Base-by-base conservation (phyloP, 2,329 filamentous ascomycete genomes). In the Claviceps quebecensis region DNA sequence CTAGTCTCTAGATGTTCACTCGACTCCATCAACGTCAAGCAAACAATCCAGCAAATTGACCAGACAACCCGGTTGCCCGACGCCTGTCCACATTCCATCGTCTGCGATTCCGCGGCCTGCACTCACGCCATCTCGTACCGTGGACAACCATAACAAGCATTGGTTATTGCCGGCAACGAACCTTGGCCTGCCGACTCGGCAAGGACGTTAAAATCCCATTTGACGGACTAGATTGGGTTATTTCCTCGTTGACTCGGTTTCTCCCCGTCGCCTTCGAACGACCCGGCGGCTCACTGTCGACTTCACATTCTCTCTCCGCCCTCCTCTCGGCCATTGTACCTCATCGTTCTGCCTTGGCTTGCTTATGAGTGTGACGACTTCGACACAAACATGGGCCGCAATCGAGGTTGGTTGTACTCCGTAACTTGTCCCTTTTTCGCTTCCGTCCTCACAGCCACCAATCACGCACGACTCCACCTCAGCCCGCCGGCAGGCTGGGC, bases 371-470 rank as follows among this genome's bases (percentile, higher is more conserved):
- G 29, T 34, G 9, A 34, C 41, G 17, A 14, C 13, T 17, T 34
- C 14, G 29, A 17, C 47, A 23, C 37, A 43, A 74, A 68, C 57
- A 77, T 77, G 74, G 73, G 65, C 61, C 72, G 74, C 60, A 76
- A 73, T 73, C 70, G 74, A 67, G 74, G 74, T 77, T 67, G 63
- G 73, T 43, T 44, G 41, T 43, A n/a, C n/a, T n/a, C n/a, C n/a
- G n/a, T 49, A 19, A 19, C 19, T 19, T 19, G 19, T 19, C 34
- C 16, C 38, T 48, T 19, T 43, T n/a, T 41, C 19, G 17, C 19
- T 19, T 41, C 16, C 9, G 7, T n/a, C 38, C 38, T 17, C n/a
- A 17, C 16, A 23, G 22, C 14, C 41, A 44, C 8, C 41, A 44
- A 16, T 26, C 23, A 40, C 19, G 22, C 44, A 19, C 22, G 46